Evolutionary conservation across 345 rosid species (phyloP).

Genomic region (Abelmoschus esculentus): DNA sequence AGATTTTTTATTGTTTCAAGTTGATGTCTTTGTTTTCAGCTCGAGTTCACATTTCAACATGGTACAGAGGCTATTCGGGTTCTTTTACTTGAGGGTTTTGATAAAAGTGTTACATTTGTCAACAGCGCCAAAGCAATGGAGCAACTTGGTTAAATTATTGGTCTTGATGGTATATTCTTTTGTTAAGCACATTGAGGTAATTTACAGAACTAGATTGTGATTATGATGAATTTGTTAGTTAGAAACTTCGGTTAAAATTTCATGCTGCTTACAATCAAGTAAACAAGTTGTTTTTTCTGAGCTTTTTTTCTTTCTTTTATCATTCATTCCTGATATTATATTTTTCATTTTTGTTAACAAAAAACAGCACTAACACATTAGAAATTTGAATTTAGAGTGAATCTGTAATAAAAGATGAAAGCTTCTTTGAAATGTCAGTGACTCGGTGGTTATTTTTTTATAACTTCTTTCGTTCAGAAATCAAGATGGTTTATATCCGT

Average conservation of each 20-base stretch:
- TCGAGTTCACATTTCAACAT: slow-evolving; percentile 61
- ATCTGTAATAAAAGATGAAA: background rate
- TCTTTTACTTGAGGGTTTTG: slow-evolving; percentile 61
- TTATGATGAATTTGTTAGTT: background rate
- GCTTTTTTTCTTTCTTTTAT: background rate
- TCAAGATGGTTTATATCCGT: background rate
- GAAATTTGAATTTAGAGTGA: background rate
- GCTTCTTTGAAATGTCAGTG: background rate
- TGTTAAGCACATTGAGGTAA: background rate
- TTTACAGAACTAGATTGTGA: background rate
- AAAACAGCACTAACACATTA: background rate
- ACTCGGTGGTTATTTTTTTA: background rate
- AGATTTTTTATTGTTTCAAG: background rate
- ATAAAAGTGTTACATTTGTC: slow-evolving; percentile 84
- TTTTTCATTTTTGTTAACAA: background rate
- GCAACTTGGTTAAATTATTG: slow-evolving; percentile 35
- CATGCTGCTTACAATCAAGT: background rate
- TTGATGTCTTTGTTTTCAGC: slow-evolving; percentile 29
- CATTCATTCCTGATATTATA: background rate
- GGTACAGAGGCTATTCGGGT: slow-evolving; percentile 67
- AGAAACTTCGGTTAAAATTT: background rate
- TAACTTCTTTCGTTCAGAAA: background rate
- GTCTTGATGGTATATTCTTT: background rate
- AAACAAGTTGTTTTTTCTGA: background rate
- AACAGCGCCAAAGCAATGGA: slow-evolving; percentile 58